Evolutionary conservation across 345 rosid species (phyloP), one percentile per base, ranked within the genome.

Genomic region (Dipteronia sinensis): DNA sequence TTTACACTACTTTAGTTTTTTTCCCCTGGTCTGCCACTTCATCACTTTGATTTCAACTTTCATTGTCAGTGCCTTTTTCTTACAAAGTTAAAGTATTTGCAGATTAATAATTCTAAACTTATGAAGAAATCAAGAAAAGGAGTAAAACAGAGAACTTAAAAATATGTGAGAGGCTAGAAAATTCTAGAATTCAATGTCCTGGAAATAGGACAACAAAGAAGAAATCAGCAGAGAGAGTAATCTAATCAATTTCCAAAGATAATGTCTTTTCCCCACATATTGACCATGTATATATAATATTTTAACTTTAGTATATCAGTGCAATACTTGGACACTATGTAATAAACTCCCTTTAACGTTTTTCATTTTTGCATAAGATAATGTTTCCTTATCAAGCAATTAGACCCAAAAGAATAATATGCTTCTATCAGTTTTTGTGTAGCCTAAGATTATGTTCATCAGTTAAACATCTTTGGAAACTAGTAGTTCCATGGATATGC

Each of bases 1-100:
- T 17, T 20, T 73, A 13, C 55, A 73, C 22, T 59, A 5, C 75
- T 49, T 38, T 47, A 56, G 38, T 17, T 69, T 27, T 27, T 25
- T 17, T 70, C 51, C 9, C 40, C 23, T 7, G 6, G 27, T 69
- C 59, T 29, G 64, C 53, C 55, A 61, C 53, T 59, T 73, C 15
- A 7, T 25, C 53, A 73, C 31, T 74, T 47, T 6, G 4, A 40
- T 47, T 44, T 27, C 51, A 74, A 10, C 77, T 74, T 64, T 49
- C 67, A 47, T 4, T 65, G 11, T 47, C 3, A 10, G 13, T 27
- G 19, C 42, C 31, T 47, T 65, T 5, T 34, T 34, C 38, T 34
- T 34, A 34, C 38, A 34, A 4, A 34, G 38, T 65, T 44, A 20
- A 10, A 23, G 55, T 10, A 47, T n/a, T 64, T 25, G 42, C 23